Conservation (phyloP, 2,329 filamentous ascomycete genomes). For the Chalaropsis thielavioides region DNA sequence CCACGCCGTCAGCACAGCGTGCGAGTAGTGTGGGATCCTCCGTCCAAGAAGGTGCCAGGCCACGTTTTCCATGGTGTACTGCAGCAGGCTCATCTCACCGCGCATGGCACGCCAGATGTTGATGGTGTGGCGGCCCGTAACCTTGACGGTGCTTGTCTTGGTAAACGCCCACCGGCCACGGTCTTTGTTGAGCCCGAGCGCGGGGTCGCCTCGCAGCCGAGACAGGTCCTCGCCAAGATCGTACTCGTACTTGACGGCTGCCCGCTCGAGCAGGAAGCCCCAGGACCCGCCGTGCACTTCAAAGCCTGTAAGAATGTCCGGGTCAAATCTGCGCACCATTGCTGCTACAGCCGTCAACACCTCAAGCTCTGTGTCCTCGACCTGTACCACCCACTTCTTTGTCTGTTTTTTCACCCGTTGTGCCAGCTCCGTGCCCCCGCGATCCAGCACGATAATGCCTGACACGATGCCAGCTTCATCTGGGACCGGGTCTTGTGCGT, state of each 20-base stretch:
- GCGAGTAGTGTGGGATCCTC: constrained; percentile 76
- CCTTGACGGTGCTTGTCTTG: constrained; percentile 75
- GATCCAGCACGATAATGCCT: constrained; percentile 59
- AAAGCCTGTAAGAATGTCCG: constrained; percentile 86
- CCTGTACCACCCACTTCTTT: constrained; percentile 34
- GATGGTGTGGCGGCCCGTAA: constrained; percentile 93
- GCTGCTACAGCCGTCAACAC: constrained; percentile 74
- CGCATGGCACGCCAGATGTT: constrained; percentile 96
- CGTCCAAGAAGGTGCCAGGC: constrained; percentile 79
- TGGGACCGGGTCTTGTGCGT: constrained; percentile 20
- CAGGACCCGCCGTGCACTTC: constrained; percentile 89
- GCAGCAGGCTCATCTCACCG: constrained; percentile 75
- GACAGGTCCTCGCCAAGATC: constrained; percentile 74
- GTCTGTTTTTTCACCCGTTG: constrained; percentile 48
- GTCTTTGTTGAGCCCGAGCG: constrained; percentile 62
- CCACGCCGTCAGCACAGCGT: constrained; percentile 68
- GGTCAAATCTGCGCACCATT: constrained; percentile 70
- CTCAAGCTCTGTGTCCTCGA: constrained; percentile 69
- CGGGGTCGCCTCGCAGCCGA: background rate
- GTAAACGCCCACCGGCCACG: constrained; percentile 87
- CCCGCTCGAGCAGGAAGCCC: constrained; percentile 90
- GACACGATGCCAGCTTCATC: constrained; percentile 28
- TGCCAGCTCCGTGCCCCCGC: constrained; percentile 39
- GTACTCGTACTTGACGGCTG: constrained; percentile 72
- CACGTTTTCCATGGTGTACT: constrained; percentile 95